These are phyloP conservation scores for Tolypocladium capitatum DNA, from an alignment of 2,329 filamentous ascomycete species.

Conservation along the genomic window DNA sequence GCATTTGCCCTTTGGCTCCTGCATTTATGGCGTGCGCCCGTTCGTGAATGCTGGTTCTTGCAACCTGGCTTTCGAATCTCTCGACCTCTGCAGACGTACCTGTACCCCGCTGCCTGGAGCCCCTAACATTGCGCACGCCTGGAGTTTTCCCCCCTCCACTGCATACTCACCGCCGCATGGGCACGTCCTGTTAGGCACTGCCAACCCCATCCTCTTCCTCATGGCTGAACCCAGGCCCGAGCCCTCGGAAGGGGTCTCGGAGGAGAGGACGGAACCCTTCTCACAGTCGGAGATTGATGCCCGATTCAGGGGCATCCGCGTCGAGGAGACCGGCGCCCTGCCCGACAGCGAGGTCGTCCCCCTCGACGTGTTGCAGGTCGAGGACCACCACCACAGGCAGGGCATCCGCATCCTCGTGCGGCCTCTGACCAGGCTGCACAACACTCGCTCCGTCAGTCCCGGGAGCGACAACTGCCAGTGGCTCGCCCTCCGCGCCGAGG, in stretches of 20 bases:
- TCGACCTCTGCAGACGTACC: not conserved
- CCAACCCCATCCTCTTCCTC: constrained; percentile 4
- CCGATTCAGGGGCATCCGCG: constrained; percentile 31
- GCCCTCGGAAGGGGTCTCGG: constrained; percentile 24
- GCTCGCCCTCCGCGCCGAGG: constrained; percentile 41
- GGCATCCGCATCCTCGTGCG: constrained; percentile 45
- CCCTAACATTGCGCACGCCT: not conserved
- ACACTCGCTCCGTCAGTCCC: constrained; percentile 41
- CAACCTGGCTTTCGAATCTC: not conserved
- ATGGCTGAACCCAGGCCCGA: constrained; percentile 34
- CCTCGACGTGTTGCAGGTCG: constrained; percentile 37
- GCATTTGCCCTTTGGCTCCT: constrained; percentile 10
- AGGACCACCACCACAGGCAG: constrained; percentile 38
- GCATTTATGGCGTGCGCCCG: constrained; percentile 12
- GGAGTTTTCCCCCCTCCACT: constrained; percentile 1
- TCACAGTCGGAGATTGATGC: constrained; percentile 42
- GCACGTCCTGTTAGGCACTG: constrained; percentile 1
- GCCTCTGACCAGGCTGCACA: constrained; percentile 36
- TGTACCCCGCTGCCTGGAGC: not conserved
- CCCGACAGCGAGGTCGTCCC: constrained; percentile 31
- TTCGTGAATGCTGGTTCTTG: not conserved
- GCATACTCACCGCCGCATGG: constrained; percentile 3
- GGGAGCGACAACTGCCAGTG: constrained; percentile 43
- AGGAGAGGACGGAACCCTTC: constrained; percentile 46
- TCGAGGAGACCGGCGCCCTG: constrained; percentile 27